A percentile compares a stretch with the other conserved stretches of the same genome.
Conservation (phyloP, 306 rosid genomes). For the Abrus pulchellus region DNA sequence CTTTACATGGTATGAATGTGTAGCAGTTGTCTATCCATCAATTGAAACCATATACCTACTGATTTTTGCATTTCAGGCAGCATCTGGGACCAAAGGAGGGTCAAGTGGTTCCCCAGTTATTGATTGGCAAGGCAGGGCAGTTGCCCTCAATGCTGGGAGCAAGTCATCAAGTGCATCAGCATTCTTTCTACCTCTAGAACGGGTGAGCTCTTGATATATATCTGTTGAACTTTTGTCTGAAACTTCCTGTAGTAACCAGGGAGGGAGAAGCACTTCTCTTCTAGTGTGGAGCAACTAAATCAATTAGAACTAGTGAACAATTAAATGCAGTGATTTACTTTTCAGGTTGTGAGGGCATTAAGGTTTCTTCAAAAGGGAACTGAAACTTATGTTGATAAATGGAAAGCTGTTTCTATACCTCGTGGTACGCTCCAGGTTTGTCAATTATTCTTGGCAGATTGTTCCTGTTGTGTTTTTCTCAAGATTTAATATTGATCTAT, state of each 20-base stretch:
- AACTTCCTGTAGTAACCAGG: constrained; percentile 41
- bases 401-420: constrained; percentile 87
- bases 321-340: constrained; percentile 41
- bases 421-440: constrained; percentile 99
- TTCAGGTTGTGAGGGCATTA: constrained; percentile 96
- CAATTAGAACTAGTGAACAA: constrained; percentile 39
- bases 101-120: constrained; percentile 98
- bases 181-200: constrained; percentile 87
- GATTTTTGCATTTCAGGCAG: constrained; percentile 74
- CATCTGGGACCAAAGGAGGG: constrained; percentile 99
- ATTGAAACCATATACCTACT: constrained; percentile 41
- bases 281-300: constrained; percentile 41
- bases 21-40: constrained; percentile 11
- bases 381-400: constrained; percentile 70
- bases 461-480: constrained; percentile 14
- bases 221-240: constrained; percentile 40
- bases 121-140: constrained; percentile 95
- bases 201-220: constrained; percentile 66
- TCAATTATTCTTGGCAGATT: constrained; percentile 48
- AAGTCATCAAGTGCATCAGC: constrained; percentile 97
- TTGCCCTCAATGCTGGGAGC: constrained; percentile 99
- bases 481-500: constrained; percentile 7
- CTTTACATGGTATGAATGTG: neutral
- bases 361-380: constrained; percentile 74
- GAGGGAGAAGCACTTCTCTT: constrained; percentile 44